Conservation (phyloP, 345 rosid genomes). For the Carallia brachiata region DNA sequence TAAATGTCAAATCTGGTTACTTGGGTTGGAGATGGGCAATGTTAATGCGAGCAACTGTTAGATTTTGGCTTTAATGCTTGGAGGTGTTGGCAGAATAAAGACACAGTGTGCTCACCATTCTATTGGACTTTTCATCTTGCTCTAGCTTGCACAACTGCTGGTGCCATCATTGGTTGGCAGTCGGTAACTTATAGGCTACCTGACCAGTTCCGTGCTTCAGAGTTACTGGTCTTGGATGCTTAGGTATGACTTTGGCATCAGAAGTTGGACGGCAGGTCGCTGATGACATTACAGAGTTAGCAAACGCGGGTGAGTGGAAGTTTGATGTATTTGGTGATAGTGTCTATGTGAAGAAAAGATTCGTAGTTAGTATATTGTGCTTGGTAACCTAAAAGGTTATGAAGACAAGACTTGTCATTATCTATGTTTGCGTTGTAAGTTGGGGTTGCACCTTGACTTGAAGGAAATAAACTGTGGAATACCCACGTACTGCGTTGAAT, state of each 20-base stretch:
- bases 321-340: constrained; percentile 9
- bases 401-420: constrained; percentile 1
- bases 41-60: constrained; percentile 37
- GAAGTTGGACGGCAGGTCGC: constrained; percentile 18
- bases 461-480: constrained; percentile 18
- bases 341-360: neutral
- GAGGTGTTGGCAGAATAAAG: constrained; percentile 33
- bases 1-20: constrained; percentile 42
- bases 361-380: too few relatives aligned
- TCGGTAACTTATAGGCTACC: constrained; percentile 8
- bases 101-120: constrained; percentile 26
- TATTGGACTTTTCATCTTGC: constrained; percentile 24
- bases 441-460: constrained; percentile 2
- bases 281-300: neutral
- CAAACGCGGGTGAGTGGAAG: constrained; percentile 20
- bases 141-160: constrained; percentile 31
- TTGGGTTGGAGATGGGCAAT: constrained; percentile 40
- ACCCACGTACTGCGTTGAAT: neutral
- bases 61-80: constrained; percentile 25
- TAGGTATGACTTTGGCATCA: constrained; percentile 15
- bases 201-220: constrained; percentile 23
- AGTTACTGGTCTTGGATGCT: neutral
- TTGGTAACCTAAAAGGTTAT: too few relatives aligned
- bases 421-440: constrained; percentile 7
- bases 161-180: constrained; percentile 13